Percentiles rank a stretch among this genome's conserved stretches.
phyloP scores from a whole-genome alignment of 1,284 basidiomycete genomes.

The Kalmanozyma brasiliensis region DNA sequence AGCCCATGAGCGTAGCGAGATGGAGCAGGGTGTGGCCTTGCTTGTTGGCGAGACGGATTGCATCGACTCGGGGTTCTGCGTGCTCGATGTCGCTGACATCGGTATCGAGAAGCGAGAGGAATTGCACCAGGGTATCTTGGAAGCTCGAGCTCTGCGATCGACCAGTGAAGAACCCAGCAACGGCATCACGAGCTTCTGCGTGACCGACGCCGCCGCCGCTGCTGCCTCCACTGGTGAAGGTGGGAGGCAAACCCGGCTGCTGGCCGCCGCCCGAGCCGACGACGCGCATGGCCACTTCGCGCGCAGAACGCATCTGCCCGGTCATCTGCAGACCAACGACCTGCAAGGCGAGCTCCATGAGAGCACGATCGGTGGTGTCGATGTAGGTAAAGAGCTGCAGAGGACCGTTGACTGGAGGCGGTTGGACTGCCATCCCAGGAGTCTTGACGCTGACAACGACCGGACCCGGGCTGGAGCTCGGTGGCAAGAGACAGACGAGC shows the following conservation, averaged over 20 bases:
- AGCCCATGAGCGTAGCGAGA: conserved; percentile 83
- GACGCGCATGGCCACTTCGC: conserved; percentile 79
- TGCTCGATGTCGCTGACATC: conserved; percentile 32
- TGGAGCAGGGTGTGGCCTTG: conserved; percentile 76
- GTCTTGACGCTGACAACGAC: conserved; percentile 83
- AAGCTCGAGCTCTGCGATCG: conserved; percentile 71
- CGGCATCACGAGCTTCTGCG: conserved; percentile 36
- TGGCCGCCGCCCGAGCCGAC: conserved; percentile 63
- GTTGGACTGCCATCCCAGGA: conserved; percentile 32
- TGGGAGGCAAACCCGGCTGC: conserved; percentile 31
- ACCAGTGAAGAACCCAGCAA: conserved; percentile 47
- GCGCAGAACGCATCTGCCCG: conserved; percentile 89
- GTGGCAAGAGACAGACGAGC: conserved; percentile 89
- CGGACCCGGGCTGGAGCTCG: conserved; percentile 81
- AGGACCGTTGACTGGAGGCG: conserved; percentile 70
- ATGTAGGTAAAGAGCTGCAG: conserved; percentile 78
- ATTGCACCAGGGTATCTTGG: conserved; percentile 80
- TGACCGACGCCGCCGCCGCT: conserved; percentile 24
- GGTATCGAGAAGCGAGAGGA: conserved; percentile 78
- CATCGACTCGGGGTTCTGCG: conserved; percentile 19
- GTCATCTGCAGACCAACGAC: conserved; percentile 97
- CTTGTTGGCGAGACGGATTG: conserved; percentile 69
- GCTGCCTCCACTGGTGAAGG: conserved; percentile 16
- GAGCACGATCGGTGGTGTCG: conserved; percentile 85
- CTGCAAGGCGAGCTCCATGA: conserved; percentile 95